Percentiles rank a stretch among this genome's conserved stretches.
Evolutionary conservation across 352 stramenopile species (phyloP).

Genomic region (Phytophthora cryptogea): DNA sequence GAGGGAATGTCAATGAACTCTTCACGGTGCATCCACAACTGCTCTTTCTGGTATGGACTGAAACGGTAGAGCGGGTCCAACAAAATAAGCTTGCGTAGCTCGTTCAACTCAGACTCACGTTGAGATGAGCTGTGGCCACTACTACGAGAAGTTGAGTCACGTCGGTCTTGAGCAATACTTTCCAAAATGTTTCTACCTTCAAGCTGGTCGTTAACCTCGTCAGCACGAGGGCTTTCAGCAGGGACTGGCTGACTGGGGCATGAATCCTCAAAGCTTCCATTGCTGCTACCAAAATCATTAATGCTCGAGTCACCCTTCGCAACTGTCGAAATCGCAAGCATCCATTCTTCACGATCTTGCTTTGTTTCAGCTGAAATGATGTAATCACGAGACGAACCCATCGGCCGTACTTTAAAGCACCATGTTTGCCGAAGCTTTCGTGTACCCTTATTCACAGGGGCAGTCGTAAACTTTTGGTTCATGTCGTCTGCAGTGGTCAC

Average conservation of each 20-base stretch:
- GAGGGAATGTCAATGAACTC: conserved; percentile 78
- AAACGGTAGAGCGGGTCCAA: conserved; percentile 83
- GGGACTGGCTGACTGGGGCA: conserved; percentile 1
- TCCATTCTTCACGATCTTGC: conserved; percentile 90
- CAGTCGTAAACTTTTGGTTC: conserved; percentile 82
- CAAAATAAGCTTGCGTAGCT: conserved; percentile 81
- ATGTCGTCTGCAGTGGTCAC: conserved; percentile 80
- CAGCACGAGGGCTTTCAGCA: conserved; percentile 32
- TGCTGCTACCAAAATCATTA: conserved; percentile 30
- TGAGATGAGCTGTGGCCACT: conserved; percentile 61
- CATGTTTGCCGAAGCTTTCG: conserved; percentile 75
- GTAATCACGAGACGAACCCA: conserved; percentile 72
- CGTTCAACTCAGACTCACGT: conserved; percentile 54
- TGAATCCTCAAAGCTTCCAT: conserved; percentile 47
- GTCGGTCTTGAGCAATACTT: conserved; percentile 44
- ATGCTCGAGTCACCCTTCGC: conserved; percentile 55
- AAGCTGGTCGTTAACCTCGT: conserved; percentile 61
- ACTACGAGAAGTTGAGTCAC: conserved; percentile 60
- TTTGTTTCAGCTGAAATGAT: conserved; percentile 88
- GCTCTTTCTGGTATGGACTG: conserved; percentile 81
- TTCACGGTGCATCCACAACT: conserved; percentile 82
- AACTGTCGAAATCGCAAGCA: conserved; percentile 84
- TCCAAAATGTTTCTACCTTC: conserved; percentile 64
- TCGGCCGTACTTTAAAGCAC: conserved; percentile 76
- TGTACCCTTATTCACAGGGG: conserved; percentile 79